These are phyloP conservation scores for Talaromyces funiculosus DNA, from an alignment of 2,329 filamentous ascomycete genomes.

Conservation along the genomic window DNA sequence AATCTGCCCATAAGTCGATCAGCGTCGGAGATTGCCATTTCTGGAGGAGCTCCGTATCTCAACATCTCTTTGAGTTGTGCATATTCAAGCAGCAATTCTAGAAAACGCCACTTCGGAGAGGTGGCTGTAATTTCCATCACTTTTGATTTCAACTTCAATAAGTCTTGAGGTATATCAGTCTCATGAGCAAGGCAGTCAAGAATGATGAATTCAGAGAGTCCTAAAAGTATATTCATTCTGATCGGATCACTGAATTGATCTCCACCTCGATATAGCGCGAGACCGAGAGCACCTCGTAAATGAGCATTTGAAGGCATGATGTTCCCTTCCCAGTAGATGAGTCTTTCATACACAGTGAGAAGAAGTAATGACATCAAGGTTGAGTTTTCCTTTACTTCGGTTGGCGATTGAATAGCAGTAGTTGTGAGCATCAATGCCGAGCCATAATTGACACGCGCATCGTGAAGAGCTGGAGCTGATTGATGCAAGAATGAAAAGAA, in stretches of 20 bases:
- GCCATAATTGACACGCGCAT: conserved; percentile 10
- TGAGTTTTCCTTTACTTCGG: background rate
- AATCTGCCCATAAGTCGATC: background rate
- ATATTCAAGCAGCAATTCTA: conserved; percentile 6
- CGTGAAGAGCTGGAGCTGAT: conserved; percentile 5
- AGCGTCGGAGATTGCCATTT: background rate
- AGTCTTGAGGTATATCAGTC: conserved; percentile 2
- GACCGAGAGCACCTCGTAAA: conserved; percentile 11
- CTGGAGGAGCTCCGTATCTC: background rate
- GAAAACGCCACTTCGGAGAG: conserved; percentile 9
- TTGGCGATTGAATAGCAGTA: conserved; percentile 8
- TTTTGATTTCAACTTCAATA: background rate
- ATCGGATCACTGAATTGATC: background rate
- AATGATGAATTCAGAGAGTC: background rate
- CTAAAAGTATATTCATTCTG: conserved; percentile 3
- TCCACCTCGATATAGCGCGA: background rate
- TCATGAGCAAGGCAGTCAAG: conserved; percentile 11
- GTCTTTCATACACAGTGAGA: conserved; percentile 5
- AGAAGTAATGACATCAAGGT: conserved; percentile 11
- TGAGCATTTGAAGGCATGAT: conserved; percentile 7
- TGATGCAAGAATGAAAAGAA: conserved; percentile 12
- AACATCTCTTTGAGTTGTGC: conserved; percentile 5
- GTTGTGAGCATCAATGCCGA: conserved; percentile 9
- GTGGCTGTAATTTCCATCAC: background rate
- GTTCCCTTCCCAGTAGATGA: background rate